These are phyloP conservation scores for Erysimum cheiranthoides DNA, from an alignment of 345 rosid genomes.

Conservation along the genomic window DNA sequence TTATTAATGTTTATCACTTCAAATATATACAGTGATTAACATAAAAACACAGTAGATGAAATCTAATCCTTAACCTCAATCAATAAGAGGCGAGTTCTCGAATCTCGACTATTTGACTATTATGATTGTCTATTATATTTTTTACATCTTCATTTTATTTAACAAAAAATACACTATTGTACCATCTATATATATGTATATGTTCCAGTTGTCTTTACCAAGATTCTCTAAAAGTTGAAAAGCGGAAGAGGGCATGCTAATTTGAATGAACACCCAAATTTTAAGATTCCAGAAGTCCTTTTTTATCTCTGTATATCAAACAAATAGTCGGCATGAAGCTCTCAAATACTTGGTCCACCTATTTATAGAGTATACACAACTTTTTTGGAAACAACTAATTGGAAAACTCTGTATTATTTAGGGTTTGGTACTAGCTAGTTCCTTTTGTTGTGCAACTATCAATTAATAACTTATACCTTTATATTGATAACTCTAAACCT, in stretches of 20 bases:
- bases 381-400: conserved; percentile 14
- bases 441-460: conserved; percentile 24
- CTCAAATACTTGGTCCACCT: conserved; percentile 37
- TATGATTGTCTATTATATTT: too few relatives aligned
- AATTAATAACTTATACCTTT: not conserved
- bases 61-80: not conserved
- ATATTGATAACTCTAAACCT: not conserved
- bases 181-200: not conserved
- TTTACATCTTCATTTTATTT: too few relatives aligned
- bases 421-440: conserved; percentile 29
- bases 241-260: conserved; percentile 33
- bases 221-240: conserved; percentile 16
- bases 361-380: conserved; percentile 17
- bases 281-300: conserved; percentile 27
- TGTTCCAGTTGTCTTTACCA: conserved; percentile 5
- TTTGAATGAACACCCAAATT: conserved; percentile 24
- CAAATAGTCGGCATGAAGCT: conserved; percentile 42
- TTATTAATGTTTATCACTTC: not conserved
- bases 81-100: not conserved
- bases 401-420: conserved; percentile 16
- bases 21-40: conserved; percentile 12
- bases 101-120: conserved; percentile 4
- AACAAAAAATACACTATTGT: not conserved
- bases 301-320: conserved; percentile 8
- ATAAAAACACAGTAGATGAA: not conserved